Evolutionary conservation across 164 flowering plant genomes (phyloP), one percentile per base, ranked within the genome.

Genomic region (Magnolia sinica): DNA sequence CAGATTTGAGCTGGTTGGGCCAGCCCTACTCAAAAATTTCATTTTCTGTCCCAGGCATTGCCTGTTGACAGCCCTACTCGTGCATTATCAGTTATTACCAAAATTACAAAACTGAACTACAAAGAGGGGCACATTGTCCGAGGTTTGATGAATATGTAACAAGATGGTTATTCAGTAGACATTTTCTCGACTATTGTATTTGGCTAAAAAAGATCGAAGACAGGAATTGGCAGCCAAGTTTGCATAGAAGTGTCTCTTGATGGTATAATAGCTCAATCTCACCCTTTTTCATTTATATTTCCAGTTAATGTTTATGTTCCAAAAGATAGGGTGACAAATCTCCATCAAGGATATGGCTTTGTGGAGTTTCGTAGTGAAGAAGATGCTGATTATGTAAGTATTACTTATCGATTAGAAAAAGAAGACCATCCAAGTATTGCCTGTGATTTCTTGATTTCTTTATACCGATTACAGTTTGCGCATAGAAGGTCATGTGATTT

Each of bases 271-370:
- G 37, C 52, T 50, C 9, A 9, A 23, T 22, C 68, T 14, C 13
- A 45, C 13, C 1, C 0, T 19, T 27, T 67, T 18, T 65, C 23
- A 68, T 9, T 27, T 22, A 55, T 24, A 79, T 31, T 86, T 79
- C 51, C 89, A 94, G 99, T 96, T 64, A 96, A 94, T 84, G 99
- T 96, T 8, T 96, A 94, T 84, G 99, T 94, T 20, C 99, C 99
- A 3, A 96, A 96, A 79, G 99, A 96, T 84, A 88, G 99, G 83
- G 99, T 96, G 73, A 96, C 98, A 24, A 92, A 91, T 77, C 91
- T 91, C 52, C 99, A 94, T 83, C 99, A 94, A 86, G 97, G 98
- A 29, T 96, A 94, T 86, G 99, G 99, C 24, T 96, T 96, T 83
- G 96, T 96, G 45, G 99, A 96, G 76, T 96, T 93, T 69, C 90